phyloP scores from a whole-genome alignment of 2,329 filamentous ascomycete species.

The Onygenales sp. region DNA sequence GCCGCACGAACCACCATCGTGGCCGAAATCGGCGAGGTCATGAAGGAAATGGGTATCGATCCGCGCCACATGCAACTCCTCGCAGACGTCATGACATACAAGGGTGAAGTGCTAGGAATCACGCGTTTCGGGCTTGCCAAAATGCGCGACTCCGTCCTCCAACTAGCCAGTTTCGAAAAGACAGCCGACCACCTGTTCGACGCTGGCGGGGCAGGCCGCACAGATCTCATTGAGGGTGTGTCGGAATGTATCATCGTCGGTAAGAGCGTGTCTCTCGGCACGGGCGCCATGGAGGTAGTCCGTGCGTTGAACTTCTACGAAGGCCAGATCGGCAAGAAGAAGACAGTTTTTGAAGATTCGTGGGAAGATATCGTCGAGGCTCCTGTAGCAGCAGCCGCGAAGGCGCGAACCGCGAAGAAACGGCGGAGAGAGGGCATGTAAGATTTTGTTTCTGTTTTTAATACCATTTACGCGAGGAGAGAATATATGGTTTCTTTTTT shows the following conservation, averaged over 20 bases:
- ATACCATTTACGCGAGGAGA: too few species aligned
- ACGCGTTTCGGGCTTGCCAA: slow-evolving; percentile 93
- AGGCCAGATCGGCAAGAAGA: slow-evolving; percentile 48
- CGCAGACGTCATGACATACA: slow-evolving; percentile 98
- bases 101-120: slow-evolving; percentile 92
- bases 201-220: slow-evolving; percentile 84
- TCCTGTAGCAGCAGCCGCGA: slow-evolving; percentile 8
- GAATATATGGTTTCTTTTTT: not conserved
- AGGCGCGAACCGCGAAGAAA: not conserved
- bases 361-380: slow-evolving; percentile 27
- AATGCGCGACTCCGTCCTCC: slow-evolving; percentile 88
- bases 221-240: slow-evolving; percentile 85
- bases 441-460: too few species aligned
- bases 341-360: slow-evolving; percentile 58
- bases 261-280: slow-evolving; percentile 84
- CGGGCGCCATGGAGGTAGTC: slow-evolving; percentile 84
- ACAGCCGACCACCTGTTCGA: slow-evolving; percentile 96
- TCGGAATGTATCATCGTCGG: slow-evolving; percentile 98
- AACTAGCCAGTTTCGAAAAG: slow-evolving; percentile 95
- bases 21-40: slow-evolving; percentile 76
- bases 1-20: slow-evolving; percentile 85
- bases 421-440: not conserved
- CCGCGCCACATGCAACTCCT: slow-evolving; percentile 95
- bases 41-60: slow-evolving; percentile 92
- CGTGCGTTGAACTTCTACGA: slow-evolving; percentile 60